Base-by-base conservation (phyloP, 805 yeast genomes). In the Candida ulmi region DNA sequence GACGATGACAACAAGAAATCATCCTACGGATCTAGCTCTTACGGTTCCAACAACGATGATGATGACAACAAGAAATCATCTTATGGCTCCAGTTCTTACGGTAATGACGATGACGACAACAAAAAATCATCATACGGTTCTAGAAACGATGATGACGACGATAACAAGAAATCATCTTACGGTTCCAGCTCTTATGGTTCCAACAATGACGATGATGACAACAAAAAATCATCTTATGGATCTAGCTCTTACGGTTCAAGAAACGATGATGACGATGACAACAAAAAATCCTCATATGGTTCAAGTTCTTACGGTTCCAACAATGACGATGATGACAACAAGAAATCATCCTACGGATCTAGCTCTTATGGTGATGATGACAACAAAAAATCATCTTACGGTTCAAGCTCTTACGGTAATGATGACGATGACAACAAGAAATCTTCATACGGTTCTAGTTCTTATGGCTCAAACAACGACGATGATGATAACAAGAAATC, bases 151-250 rank as follows among this genome's bases (percentile, higher is more conserved):
- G 43, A 44, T 17, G 16, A 19, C n/a, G 27, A 28, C 19, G 47
- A 30, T 40, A 18, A 30, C 24, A 30, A 30, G 9, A 18, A 17
- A 29, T 29, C 31, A 37, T 54, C 60, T 12, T 56, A 43, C 41
- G 62, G 61, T 30, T 51, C 51, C 18, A 45, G 45, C 32, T 51
- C 61, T 26, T 47, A 47, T 39, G 36, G 40, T 31, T 25, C 33
- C 28, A 26, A 26, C 28, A 26, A 26, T 15, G 46, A 53, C 37
- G 45, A 49, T 41, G 48, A 30, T 17, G 27, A 29, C 21, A 41
- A 44, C 9, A 25, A 13, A 9, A 18, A 35, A 26, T 47, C 30
- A 21, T 21, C 24, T 21, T 21, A 21, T 9, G 24, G 24, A 9
- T 21, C 24, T 9, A 21, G 24, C 24, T 13, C 17, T 1, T 37